Percentiles rank a stretch among this genome's conserved stretches.
phyloP scores from a whole-genome alignment of 768 basidiomycete genomes.

The Brasilioporus rufonigricans region DNA sequence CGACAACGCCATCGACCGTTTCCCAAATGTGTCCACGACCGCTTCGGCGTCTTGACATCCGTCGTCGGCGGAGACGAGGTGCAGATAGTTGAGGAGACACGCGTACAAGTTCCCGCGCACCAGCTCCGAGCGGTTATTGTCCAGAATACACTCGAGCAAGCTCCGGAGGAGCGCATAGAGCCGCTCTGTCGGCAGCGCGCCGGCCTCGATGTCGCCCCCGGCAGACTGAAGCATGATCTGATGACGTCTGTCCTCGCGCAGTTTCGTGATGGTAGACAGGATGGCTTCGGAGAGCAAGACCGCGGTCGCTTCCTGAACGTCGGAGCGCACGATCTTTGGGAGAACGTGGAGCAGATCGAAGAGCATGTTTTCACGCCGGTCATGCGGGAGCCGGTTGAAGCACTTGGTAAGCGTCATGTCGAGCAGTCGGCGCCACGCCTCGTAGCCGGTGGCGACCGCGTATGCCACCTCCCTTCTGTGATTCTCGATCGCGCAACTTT shows the following conservation, averaged over 20 bases:
- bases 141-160: constrained; percentile 71
- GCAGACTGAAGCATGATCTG: constrained; percentile 67
- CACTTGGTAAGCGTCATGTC: constrained; percentile 86
- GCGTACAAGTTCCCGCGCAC: constrained; percentile 96
- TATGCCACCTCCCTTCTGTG: constrained; percentile 78
- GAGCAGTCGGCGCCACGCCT: constrained; percentile 81
- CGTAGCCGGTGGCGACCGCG: constrained; percentile 68
- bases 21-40: constrained; percentile 21
- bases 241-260: constrained; percentile 79
- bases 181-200: constrained; percentile 77
- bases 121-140: constrained; percentile 76
- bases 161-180: constrained; percentile 70
- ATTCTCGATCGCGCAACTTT: constrained; percentile 85
- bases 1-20: constrained; percentile 27
- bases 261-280: constrained; percentile 78
- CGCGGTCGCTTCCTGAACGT: constrained; percentile 68
- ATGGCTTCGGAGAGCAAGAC: constrained; percentile 83
- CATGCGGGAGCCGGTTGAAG: constrained; percentile 77
- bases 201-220: constrained; percentile 58
- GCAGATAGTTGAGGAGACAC: constrained; percentile 83
- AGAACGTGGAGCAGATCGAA: constrained; percentile 88
- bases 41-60: constrained; percentile 11
- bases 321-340: constrained; percentile 65
- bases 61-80: constrained; percentile 46
- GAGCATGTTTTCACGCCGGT: constrained; percentile 82